Evolutionary conservation across 177 flowering plant genomes (phyloP).

Genomic region (Vitis hybrid): DNA sequence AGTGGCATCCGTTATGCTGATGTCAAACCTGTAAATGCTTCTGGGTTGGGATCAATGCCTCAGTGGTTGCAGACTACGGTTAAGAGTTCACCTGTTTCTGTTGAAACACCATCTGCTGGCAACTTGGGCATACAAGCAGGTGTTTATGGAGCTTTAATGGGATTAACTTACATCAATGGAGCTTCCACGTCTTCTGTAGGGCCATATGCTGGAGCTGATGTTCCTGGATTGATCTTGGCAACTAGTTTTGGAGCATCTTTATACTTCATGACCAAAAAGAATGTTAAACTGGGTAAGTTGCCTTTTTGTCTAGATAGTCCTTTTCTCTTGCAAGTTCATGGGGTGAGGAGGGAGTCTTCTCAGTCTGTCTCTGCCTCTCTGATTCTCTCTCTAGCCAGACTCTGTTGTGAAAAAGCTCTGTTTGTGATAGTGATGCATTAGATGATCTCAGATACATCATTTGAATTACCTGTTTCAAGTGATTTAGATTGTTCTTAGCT

Average conservation of each 20-base stretch:
- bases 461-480: too few relatives aligned
- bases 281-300: slow-evolving; percentile 63
- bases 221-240: slow-evolving; percentile 91
- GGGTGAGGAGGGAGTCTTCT: background rate
- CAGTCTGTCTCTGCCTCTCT: too few relatives aligned
- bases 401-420: too few relatives aligned
- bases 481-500: too few relatives aligned
- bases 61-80: slow-evolving; percentile 65
- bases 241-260: slow-evolving; percentile 90
- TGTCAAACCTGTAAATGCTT: slow-evolving; percentile 59
- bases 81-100: slow-evolving; percentile 58
- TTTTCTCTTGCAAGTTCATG: background rate
- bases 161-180: slow-evolving; percentile 77
- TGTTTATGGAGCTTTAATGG: slow-evolving; percentile 89
- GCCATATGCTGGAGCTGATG: slow-evolving; percentile 75
- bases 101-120: slow-evolving; percentile 66
- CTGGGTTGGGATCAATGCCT: slow-evolving; percentile 57
- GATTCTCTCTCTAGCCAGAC: too few relatives aligned
- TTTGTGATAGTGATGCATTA: too few relatives aligned
- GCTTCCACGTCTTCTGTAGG: slow-evolving; percentile 43
- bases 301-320: background rate
- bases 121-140: slow-evolving; percentile 81
- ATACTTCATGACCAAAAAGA: slow-evolving; percentile 88
- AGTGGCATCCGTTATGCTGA: slow-evolving; percentile 83
- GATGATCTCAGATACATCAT: too few relatives aligned